Evolutionary conservation across 306 rosid genomes (phyloP).

Genomic region (Crotalaria pallida): DNA sequence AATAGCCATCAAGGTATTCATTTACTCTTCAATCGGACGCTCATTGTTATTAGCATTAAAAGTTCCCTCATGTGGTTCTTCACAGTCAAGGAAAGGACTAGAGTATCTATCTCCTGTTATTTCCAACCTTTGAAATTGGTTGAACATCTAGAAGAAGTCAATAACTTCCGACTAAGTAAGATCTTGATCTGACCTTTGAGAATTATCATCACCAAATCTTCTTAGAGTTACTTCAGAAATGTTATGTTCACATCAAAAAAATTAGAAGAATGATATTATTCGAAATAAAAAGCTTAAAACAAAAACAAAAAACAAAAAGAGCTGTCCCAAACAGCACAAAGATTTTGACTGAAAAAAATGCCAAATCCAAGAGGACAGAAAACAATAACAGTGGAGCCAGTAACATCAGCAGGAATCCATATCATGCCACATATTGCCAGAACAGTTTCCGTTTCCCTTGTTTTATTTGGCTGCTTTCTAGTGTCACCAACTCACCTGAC

Average conservation of each 20-base stretch:
- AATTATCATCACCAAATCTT: conserved; percentile 36
- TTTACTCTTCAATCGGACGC: conserved; percentile 53
- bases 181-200: conserved; percentile 43
- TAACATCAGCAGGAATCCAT: not conserved
- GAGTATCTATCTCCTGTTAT: conserved; percentile 24
- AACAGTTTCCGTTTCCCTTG: not conserved
- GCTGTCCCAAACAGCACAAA: not conserved
- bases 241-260: conserved; percentile 14
- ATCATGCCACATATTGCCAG: not conserved
- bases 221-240: conserved; percentile 61
- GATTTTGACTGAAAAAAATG: not conserved
- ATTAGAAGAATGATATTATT: not conserved
- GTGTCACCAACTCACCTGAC: not conserved
- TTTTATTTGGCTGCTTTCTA: not conserved
- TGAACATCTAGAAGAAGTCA: conserved; percentile 37
- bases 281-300: not conserved
- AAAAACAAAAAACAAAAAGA: not conserved
- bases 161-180: conserved; percentile 50
- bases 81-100: conserved; percentile 26
- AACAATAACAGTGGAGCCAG: not conserved
- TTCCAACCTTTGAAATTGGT: conserved; percentile 32
- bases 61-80: conserved; percentile 28
- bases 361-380: not conserved
- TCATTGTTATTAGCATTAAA: conserved; percentile 26
- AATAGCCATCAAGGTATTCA: conserved; percentile 75